phyloP scores from a whole-genome alignment of 2,329 filamentous ascomycete genomes.

The Allantophomopsis lycopodina region DNA sequence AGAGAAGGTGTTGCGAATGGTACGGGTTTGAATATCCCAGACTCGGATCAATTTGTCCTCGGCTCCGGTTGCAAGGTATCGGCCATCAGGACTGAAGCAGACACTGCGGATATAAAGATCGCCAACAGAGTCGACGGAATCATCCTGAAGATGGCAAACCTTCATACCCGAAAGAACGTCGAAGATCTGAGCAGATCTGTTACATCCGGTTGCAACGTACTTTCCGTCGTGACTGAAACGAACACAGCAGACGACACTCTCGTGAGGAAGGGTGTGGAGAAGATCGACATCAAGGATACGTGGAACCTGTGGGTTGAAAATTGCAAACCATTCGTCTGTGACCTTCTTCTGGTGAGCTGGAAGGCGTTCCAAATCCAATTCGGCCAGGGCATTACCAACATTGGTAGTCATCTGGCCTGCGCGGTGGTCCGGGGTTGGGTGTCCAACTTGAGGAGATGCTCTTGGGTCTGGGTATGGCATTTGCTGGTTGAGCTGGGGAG shows the following conservation, averaged over 20 bases:
- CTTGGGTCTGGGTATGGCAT: slow-evolving; percentile 74
- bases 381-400: slow-evolving; percentile 62
- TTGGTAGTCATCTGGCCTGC: slow-evolving; percentile 24
- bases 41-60: slow-evolving; percentile 97
- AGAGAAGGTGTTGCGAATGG: slow-evolving; percentile 85
- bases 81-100: slow-evolving; percentile 94
- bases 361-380: slow-evolving; percentile 76
- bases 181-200: slow-evolving; percentile 97
- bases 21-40: slow-evolving; percentile 79
- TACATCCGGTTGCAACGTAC: slow-evolving; percentile 93
- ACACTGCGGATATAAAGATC: slow-evolving; percentile 96
- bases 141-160: slow-evolving; percentile 81
- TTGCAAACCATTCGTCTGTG: slow-evolving; percentile 85
- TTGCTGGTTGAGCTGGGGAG: slow-evolving; percentile 81
- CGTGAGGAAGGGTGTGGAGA: slow-evolving; percentile 82
- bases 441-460: slow-evolving; percentile 76
- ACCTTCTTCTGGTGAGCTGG: slow-evolving; percentile 81
- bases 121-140: slow-evolving; percentile 72
- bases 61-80: slow-evolving; percentile 86
- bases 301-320: slow-evolving; percentile 88
- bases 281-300: slow-evolving; percentile 87
- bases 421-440: slow-evolving; percentile 63
- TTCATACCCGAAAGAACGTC: slow-evolving; percentile 80
- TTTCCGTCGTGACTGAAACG: slow-evolving; percentile 93
- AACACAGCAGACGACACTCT: slow-evolving; percentile 96